These are phyloP conservation scores for Rutidosis leptorrhynchoides DNA, from an alignment of 129 eudicot species.

Conservation along the genomic window DNA sequence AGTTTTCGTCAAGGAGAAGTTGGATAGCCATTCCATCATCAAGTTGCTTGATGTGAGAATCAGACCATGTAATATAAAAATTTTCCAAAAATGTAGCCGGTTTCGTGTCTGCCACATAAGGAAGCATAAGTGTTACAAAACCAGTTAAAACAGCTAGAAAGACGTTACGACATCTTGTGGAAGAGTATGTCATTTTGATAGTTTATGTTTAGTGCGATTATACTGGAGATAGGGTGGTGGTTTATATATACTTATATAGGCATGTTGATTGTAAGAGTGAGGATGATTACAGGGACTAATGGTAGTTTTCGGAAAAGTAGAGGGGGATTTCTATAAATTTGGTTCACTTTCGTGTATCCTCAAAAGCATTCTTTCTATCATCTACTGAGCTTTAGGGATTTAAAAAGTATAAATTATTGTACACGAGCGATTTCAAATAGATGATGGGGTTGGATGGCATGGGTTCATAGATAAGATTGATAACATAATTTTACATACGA, in stretches of 20 bases:
- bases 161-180: conserved; percentile 9
- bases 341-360: not conserved
- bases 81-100: conserved; percentile 81
- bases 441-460: conserved; percentile 10
- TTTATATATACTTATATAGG: conserved; percentile 17
- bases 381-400: conserved; percentile 3
- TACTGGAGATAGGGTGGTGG: conserved; percentile 22
- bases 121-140: conserved; percentile 25
- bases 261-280: not conserved
- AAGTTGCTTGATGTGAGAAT: conserved; percentile 60
- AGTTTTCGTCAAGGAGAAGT: conserved; percentile 67
- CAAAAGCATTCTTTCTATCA: conserved; percentile 1
- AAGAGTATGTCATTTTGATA: conserved; percentile 23
- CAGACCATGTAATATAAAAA: conserved; percentile 73
- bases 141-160: conserved; percentile 20
- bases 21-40: conserved; percentile 82
- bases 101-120: conserved; percentile 32
- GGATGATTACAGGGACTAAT: conserved; percentile 18
- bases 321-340: conserved; percentile 15
- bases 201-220: not conserved
- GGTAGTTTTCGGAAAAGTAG: not conserved
- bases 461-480: conserved; percentile 12
- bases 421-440: conserved; percentile 7
- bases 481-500: conserved; percentile 6
- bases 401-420: conserved; percentile 1